Evolutionary conservation across 352 stramenopile genomes (phyloP).

Genomic region (Phytophthora macrochlamydospora): DNA sequence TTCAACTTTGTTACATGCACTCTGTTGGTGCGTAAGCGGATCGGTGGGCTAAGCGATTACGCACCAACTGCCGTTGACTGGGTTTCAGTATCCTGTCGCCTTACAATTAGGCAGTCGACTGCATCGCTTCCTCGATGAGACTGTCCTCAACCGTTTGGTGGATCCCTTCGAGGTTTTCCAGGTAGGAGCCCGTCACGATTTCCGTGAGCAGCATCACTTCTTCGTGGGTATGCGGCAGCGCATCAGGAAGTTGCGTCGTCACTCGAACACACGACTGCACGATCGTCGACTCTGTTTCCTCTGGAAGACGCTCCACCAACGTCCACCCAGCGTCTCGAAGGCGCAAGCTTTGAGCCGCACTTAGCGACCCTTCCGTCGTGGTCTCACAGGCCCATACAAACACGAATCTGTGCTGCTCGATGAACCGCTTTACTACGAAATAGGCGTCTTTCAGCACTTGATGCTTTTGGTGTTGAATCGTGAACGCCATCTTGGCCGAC

Average conservation of each 20-base stretch:
- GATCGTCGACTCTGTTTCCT: constrained; percentile 20
- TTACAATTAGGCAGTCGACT: background rate
- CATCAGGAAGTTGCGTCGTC: constrained; percentile 25
- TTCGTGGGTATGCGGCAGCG: constrained; percentile 27
- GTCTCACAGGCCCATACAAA: constrained; percentile 39
- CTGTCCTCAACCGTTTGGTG: constrained; percentile 34
- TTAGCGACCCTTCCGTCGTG: constrained; percentile 27
- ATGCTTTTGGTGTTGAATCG: constrained; percentile 25
- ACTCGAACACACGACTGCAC: constrained; percentile 35
- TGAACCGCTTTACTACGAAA: constrained; percentile 29
- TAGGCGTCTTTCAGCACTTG: constrained; percentile 33
- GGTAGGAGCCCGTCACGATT: constrained; percentile 30
- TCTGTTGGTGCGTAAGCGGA: background rate
- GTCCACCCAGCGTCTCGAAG: constrained; percentile 31
- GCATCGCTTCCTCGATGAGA: constrained; percentile 30
- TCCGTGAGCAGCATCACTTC: constrained; percentile 30
- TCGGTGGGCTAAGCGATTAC: background rate
- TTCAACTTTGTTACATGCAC: background rate
- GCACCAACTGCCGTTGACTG: background rate
- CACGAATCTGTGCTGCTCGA: constrained; percentile 27
- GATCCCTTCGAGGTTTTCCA: constrained; percentile 34
- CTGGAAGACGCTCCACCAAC: constrained; percentile 8
- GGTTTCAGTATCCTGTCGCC: background rate
- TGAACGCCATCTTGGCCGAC: constrained; percentile 38
- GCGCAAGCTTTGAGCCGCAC: constrained; percentile 25